phyloP scores from a whole-genome alignment of 176 grass and related monocot genomes.

The Secale cereale region DNA sequence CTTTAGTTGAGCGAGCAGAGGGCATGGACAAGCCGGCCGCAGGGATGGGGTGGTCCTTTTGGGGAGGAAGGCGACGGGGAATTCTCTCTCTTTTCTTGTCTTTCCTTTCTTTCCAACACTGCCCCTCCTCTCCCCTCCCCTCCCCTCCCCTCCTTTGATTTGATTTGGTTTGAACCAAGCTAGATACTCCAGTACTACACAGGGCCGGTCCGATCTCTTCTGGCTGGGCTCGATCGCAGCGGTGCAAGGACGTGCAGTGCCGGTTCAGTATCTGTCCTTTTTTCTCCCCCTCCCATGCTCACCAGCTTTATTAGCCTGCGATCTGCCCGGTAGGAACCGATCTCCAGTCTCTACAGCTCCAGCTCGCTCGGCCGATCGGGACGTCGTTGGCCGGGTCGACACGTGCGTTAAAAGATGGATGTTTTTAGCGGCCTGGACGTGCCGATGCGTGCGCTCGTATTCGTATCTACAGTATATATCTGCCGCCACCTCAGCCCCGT shows the following conservation, averaged over 20 bases:
- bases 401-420: conserved; percentile 24
- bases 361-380: neutral
- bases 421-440: conserved; percentile 24
- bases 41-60: conserved; percentile 11
- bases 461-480: neutral
- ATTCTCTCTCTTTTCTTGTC: neutral
- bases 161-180: neutral
- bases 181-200: neutral
- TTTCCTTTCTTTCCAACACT: neutral
- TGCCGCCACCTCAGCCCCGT: neutral
- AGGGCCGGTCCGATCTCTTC: neutral
- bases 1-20: neutral
- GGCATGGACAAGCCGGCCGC: neutral
- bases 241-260: neutral
- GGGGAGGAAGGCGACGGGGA: conserved; percentile 20
- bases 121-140: neutral
- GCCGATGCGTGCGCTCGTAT: neutral
- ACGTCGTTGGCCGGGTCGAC: neutral
- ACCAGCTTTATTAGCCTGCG: neutral
- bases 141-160: neutral
- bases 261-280: neutral
- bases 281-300: neutral
- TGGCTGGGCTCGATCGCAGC: neutral
- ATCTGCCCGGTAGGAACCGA: neutral
- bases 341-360: neutral